These are phyloP conservation scores for Chenopodium formosanum DNA, from an alignment of 148 eudicot genomes.

Conservation along the genomic window DNA sequence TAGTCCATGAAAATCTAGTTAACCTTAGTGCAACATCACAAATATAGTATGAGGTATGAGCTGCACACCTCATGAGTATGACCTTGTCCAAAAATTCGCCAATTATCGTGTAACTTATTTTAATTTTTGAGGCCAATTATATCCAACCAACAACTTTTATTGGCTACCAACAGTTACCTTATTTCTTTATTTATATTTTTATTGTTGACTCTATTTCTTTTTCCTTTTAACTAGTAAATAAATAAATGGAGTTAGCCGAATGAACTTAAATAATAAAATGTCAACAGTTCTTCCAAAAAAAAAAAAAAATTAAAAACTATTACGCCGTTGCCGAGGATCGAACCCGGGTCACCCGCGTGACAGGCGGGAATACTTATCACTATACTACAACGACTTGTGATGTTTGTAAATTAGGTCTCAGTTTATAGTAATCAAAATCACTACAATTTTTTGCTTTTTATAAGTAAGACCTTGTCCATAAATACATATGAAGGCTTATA, in stretches of 20 bases:
- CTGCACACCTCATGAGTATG: not conserved
- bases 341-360: slow-evolving; percentile 99
- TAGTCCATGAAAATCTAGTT: not conserved
- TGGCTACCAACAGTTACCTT: not conserved
- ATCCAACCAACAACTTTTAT: not conserved
- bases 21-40: not conserved
- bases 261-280: not conserved
- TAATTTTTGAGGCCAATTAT: not conserved
- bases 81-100: not conserved
- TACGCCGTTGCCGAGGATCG: slow-evolving; percentile 99
- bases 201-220: not conserved
- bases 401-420: too few relatives aligned
- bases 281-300: too few relatives aligned
- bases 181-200: not conserved
- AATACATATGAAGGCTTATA: too few relatives aligned
- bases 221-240: not conserved
- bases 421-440: too few relatives aligned
- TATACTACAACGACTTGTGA: slow-evolving; percentile 90
- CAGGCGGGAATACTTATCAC: slow-evolving; percentile 99
- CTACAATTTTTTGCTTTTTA: too few relatives aligned
- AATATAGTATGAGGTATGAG: not conserved
- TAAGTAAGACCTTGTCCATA: too few relatives aligned
- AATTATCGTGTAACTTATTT: not conserved
- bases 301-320: not conserved
- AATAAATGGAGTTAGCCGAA: not conserved